Evolutionary conservation across 1,139 yeast species (phyloP).

Genomic region (Suhomyces yuchorum): DNA sequence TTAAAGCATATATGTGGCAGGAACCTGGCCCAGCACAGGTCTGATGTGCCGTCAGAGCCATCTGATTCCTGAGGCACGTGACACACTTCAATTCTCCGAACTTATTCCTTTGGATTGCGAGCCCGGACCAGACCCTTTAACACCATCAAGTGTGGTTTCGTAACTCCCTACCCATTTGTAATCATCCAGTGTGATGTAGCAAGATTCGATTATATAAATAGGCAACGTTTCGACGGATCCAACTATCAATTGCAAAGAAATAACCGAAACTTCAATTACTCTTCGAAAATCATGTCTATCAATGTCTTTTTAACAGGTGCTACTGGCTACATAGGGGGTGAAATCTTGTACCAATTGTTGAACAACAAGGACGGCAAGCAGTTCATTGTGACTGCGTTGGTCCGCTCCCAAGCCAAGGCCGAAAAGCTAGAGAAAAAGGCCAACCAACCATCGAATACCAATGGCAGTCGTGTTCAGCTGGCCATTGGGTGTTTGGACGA

Average conservation of each 20-base stretch:
- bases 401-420: constrained; percentile 29
- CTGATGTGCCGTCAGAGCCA: no score
- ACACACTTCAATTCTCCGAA: no score
- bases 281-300: constrained; percentile 2
- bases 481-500: constrained; percentile 29
- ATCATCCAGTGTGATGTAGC: background rate
- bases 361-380: constrained; percentile 17
- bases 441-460: constrained; percentile 18
- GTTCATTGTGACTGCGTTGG: constrained; percentile 27
- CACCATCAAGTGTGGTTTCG: background rate
- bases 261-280: no score
- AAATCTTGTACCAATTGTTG: constrained; percentile 25
- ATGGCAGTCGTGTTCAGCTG: constrained; percentile 18
- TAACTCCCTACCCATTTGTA: background rate
- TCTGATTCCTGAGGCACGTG: no score
- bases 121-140: background rate
- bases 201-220: background rate
- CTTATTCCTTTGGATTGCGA: background rate
- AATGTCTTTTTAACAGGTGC: constrained; percentile 30
- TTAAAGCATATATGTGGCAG: no score
- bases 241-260: no score
- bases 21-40: no score
- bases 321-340: constrained; percentile 39
- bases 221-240: background rate
- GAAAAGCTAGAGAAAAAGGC: constrained; percentile 20